Base-by-base conservation (phyloP, 78 protist species). In the Neovahlkampfia damariscottae region DNA sequence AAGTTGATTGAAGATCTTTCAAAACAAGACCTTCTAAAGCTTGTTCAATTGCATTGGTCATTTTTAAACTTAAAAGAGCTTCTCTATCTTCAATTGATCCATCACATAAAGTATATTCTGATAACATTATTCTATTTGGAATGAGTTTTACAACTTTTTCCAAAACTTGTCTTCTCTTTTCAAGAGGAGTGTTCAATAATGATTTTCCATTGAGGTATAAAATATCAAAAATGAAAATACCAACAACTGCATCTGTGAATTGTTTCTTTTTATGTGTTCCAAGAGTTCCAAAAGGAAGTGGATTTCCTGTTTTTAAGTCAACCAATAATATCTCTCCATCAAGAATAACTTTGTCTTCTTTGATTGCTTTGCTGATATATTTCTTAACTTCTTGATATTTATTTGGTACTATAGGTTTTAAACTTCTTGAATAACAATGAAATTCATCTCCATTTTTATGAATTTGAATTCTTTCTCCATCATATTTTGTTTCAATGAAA, bases 401-500 rank as follows among this genome's bases (percentile, higher is more conserved):
- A 76, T 78, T 73, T 8, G 81, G 80, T 62, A 41, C 38, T 10
- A 89, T 31, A 0, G 89, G 86, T 31, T 84, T 88, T n/a, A 91
- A 77, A 67, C 40, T 82, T 38, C 96, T 67, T 0, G 89, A 78
- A 40, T 31, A 91, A 41, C 76, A 90, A 38, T 34, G 28, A 69
- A 86, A 82, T 2, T n/a, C 40, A 5, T 71, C 67, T 19, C 88
- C 93, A 30, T 82, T 35, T 68, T 90, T 87, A 82, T 92, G 96
- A 31, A 92, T 77, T 41, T 90, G 94, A 36, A 92, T 83, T 40
- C 96, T 82, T 73, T 90, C 96, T 30, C 96, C 96, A 70, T 92
- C 96, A 68, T 87, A 90, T 72, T 92, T 92, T 31, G 81, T 77
- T 74, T 92, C 96, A 27, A 87, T 84, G 74, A 9, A 86, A 30